Conservation (phyloP, 2,329 filamentous ascomycete genomes). For the Teratosphaeria gauchensis region DNA sequence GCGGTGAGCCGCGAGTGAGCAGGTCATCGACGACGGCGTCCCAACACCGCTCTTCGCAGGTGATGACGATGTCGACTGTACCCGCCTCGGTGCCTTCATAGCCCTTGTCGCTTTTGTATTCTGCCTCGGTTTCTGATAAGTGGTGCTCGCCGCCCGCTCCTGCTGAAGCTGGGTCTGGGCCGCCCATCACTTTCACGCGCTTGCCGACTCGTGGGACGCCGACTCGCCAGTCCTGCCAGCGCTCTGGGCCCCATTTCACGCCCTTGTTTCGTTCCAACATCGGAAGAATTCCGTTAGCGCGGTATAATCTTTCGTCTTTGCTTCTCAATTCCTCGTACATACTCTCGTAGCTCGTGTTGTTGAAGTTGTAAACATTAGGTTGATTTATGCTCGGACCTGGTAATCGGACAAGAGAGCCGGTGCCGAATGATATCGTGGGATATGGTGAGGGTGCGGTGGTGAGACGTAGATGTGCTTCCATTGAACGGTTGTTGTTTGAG, state of each 20-base stretch:
- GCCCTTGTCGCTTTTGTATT: conserved; percentile 60
- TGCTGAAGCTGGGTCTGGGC: neutral
- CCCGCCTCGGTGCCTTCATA: conserved; percentile 75
- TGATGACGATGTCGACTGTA: conserved; percentile 88
- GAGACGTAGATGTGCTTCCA: conserved; percentile 91
- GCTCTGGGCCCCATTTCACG: conserved; percentile 91
- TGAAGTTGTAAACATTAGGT: conserved; percentile 97
- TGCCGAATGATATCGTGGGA: conserved; percentile 89
- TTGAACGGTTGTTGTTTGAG: conserved; percentile 88
- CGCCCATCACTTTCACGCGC: conserved; percentile 3
- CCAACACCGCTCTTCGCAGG: conserved; percentile 96
- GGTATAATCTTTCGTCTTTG: conserved; percentile 82
- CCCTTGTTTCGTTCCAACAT: conserved; percentile 89
- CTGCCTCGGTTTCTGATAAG: conserved; percentile 14
- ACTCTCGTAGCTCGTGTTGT: conserved; percentile 85
- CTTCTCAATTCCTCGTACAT: conserved; percentile 85
- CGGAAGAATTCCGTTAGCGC: conserved; percentile 82
- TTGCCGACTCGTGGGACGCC: conserved; percentile 75
- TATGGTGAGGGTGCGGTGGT: conserved; percentile 62
- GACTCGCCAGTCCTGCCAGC: conserved; percentile 95
- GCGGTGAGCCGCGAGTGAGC: conserved; percentile 68
- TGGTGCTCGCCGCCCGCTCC: neutral
- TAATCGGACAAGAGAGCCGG: conserved; percentile 78
- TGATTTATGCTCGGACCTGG: conserved; percentile 85
- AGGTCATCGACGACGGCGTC: conserved; percentile 94